Evolutionary conservation across 1,284 basidiomycete genomes (phyloP).

Genomic region (Leccinum angustisporum): DNA sequence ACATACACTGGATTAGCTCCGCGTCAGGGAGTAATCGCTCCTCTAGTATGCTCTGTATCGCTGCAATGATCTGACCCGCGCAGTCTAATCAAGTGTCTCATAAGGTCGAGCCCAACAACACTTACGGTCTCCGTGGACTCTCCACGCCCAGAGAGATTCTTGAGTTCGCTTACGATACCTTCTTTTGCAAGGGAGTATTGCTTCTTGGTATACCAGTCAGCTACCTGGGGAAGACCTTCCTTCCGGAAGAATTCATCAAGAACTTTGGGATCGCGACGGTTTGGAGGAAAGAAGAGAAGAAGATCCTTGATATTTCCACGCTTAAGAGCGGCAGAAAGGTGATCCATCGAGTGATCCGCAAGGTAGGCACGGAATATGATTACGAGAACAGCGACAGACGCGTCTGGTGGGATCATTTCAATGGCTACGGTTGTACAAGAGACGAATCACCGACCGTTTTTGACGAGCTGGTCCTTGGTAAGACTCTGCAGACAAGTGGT

Average conservation of each 20-base stretch:
- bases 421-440: neutral
- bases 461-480: slow-evolving; percentile 92
- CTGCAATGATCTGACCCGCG: slow-evolving; percentile 62
- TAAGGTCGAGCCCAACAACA: slow-evolving; percentile 14
- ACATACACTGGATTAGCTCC: slow-evolving; percentile 87
- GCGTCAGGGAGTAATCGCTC: slow-evolving; percentile 73
- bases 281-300: slow-evolving; percentile 82
- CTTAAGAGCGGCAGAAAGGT: slow-evolving; percentile 76
- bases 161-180: slow-evolving; percentile 61
- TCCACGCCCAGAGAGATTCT: slow-evolving; percentile 56
- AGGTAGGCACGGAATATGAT: slow-evolving; percentile 82
- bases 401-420: slow-evolving; percentile 45
- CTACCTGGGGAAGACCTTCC: slow-evolving; percentile 73
- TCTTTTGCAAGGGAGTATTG: slow-evolving; percentile 77
- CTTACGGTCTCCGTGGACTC: slow-evolving; percentile 65
- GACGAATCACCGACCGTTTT: slow-evolving; percentile 67
- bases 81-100: slow-evolving; percentile 12
- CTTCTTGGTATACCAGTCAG: slow-evolving; percentile 91
- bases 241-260: slow-evolving; percentile 87
- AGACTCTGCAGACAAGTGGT: slow-evolving; percentile 79
- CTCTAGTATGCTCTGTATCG: slow-evolving; percentile 69
- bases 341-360: slow-evolving; percentile 80
- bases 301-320: slow-evolving; percentile 86
- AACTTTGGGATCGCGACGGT: slow-evolving; percentile 70
- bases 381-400: slow-evolving; percentile 77